Evolutionary conservation across 371 early-diverging fungal species (phyloP), one percentile per base, ranked within the genome.

Genomic region (Catenaria anguillulae): DNA sequence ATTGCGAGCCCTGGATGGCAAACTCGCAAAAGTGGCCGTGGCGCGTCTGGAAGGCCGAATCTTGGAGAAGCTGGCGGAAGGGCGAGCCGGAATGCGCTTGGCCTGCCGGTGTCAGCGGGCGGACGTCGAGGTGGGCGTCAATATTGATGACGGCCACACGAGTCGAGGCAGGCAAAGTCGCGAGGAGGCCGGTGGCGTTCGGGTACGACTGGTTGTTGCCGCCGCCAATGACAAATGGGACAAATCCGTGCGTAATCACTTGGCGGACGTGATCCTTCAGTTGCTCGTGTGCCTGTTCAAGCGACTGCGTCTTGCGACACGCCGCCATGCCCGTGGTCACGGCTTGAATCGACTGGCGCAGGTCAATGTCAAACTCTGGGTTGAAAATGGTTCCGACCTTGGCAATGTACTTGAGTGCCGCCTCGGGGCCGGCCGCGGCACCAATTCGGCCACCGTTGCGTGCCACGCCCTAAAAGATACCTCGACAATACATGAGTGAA

Each of bases 61-160:
- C 63, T 26, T 37, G 6, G 8, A 63, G 46, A 63, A 63, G 1
- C 37, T 60, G 56, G n/a, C 63, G 50, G 60, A 63, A 63, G 33
- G 63, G 63, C 33, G 63, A 63, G 13, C 63, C 63, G 21, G 63
- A 63, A 33, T 63, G 63, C 42, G 42, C 37, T 17, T 31, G 26
- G 10, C 15, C 10, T 2, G 33, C 63, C 43, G 15, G 34, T 46
- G 17, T 43, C 36, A 63, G 13, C 34, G 62, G 63, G 1, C 63
- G 55, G 17, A 63, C 63, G 48, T 63, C 63, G n/a, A 63, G n/a
- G 40, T 63, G 63, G n/a, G 63, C 63, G 45, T 63, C 63, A 43
- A 63, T 59, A 40, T 63, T 63, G 37, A 63, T 63, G 33, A 63
- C 63, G 17, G 34, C n/a, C 40, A 63, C 12, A 4, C 17, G 35